These are phyloP conservation scores for Pulveroboletus sp. DNA, from an alignment of 768 basidiomycete genomes.

Conservation along the genomic window DNA sequence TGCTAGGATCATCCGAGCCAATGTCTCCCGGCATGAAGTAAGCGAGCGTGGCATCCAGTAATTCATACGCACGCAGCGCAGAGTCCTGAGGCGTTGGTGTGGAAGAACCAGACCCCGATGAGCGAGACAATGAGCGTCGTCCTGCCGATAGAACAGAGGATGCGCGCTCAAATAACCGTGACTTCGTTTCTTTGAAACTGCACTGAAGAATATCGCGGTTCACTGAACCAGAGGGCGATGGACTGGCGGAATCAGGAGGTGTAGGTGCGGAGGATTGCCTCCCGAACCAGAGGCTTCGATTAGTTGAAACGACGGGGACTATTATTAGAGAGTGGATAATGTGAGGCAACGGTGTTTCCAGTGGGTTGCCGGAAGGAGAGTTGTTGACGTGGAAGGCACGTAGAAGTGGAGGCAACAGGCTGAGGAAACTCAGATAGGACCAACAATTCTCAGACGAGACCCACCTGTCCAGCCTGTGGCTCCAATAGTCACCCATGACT, in stretches of 20 bases:
- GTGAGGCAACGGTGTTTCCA: constrained; percentile 73
- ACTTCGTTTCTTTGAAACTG: constrained; percentile 19
- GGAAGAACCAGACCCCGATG: constrained; percentile 39
- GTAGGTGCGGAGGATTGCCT: constrained; percentile 33
- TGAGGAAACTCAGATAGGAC: neutral
- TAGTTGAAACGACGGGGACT: constrained; percentile 59
- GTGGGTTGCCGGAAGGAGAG: constrained; percentile 55
- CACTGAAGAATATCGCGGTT: constrained; percentile 2
- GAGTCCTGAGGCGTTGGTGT: constrained; percentile 38
- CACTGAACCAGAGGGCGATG: constrained; percentile 24
- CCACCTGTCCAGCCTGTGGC: constrained; percentile 63
- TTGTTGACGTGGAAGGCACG: constrained; percentile 65
- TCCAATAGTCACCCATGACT: constrained; percentile 74
- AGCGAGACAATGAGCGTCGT: constrained; percentile 38
- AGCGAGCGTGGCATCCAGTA: constrained; percentile 54
- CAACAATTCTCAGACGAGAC: constrained; percentile 19
- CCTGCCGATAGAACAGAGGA: constrained; percentile 26
- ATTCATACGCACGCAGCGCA: constrained; percentile 59
- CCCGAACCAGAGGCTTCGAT: constrained; percentile 62
- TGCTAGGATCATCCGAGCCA: constrained; percentile 59
- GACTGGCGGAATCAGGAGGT: constrained; percentile 34
- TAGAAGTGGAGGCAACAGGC: constrained; percentile 68
- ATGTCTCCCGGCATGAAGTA: constrained; percentile 64
- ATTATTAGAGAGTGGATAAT: constrained; percentile 77
- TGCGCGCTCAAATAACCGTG: constrained; percentile 25